Conservation (phyloP, 1,284 basidiomycete genomes). For the Moesziomyces sp. region DNA sequence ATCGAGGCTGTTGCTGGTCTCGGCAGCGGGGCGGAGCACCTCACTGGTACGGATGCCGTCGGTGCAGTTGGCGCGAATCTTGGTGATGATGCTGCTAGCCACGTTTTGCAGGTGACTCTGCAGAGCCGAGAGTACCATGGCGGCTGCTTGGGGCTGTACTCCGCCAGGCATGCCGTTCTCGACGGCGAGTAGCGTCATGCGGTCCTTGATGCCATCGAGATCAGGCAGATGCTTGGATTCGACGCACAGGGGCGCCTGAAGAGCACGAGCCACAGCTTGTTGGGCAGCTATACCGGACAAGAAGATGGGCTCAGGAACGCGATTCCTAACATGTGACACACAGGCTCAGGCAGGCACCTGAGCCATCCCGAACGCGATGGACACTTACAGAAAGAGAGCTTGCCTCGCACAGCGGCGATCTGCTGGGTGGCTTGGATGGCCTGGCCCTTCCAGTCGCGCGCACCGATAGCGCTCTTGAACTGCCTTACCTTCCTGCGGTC, state of each 20-base stretch:
- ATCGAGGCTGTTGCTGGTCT: conserved; percentile 27
- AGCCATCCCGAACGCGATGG: neutral
- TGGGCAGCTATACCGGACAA: conserved; percentile 51
- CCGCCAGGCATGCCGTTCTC: conserved; percentile 67
- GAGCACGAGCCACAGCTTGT: conserved; percentile 56
- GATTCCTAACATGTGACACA: conserved; percentile 17
- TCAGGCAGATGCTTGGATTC: conserved; percentile 68
- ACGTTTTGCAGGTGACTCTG: conserved; percentile 66
- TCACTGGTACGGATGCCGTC: conserved; percentile 52
- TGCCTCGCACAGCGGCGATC: conserved; percentile 47
- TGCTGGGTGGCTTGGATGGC: conserved; percentile 50
- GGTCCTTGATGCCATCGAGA: conserved; percentile 66
- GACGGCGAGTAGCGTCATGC: conserved; percentile 68
- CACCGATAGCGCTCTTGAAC: conserved; percentile 61
- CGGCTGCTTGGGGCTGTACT: conserved; percentile 65
- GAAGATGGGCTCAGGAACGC: conserved; percentile 33
- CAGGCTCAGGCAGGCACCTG: conserved; percentile 15
- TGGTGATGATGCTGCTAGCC: conserved; percentile 56
- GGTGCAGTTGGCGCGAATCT: conserved; percentile 58
- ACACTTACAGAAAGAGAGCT: conserved; percentile 54
- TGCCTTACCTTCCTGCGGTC: conserved; percentile 63
- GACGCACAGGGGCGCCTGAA: conserved; percentile 64
- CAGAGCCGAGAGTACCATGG: conserved; percentile 65
- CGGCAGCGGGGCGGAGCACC: conserved; percentile 32
- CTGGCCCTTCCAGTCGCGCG: conserved; percentile 57